These are phyloP conservation scores for Clarireedia sp. DNA, from an alignment of 2,329 filamentous ascomycete species.

Conservation along the genomic window DNA sequence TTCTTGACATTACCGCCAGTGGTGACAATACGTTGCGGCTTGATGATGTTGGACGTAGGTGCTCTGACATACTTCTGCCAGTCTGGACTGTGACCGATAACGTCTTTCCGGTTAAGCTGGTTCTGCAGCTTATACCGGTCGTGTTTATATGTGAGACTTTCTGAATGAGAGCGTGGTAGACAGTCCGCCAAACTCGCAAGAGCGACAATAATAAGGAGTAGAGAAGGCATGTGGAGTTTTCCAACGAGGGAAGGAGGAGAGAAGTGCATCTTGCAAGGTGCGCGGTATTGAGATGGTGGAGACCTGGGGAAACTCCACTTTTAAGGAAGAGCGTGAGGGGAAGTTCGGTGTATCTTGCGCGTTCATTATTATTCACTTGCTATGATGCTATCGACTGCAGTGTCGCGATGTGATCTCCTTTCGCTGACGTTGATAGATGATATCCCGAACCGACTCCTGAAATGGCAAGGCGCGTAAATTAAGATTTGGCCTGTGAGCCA, in stretches of 20 bases:
- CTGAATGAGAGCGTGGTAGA: background rate
- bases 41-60: slow-evolving; percentile 29
- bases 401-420: background rate
- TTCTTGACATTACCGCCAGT: slow-evolving; percentile 35
- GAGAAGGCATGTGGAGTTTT: background rate
- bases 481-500: background rate
- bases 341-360: background rate
- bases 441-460: background rate
- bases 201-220: background rate
- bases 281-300: background rate
- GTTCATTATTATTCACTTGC: too few species aligned
- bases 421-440: background rate
- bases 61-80: slow-evolving; percentile 37
- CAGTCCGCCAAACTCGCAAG: background rate
- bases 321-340: background rate
- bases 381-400: too few species aligned
- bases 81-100: background rate
- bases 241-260: background rate
- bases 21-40: slow-evolving; percentile 29
- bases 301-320: background rate
- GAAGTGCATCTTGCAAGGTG: background rate
- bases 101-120: background rate
- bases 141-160: background rate
- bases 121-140: background rate
- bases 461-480: background rate